Conservation (phyloP, 2,329 filamentous ascomycete genomes). For the Teratosphaeriaceae sp. region DNA sequence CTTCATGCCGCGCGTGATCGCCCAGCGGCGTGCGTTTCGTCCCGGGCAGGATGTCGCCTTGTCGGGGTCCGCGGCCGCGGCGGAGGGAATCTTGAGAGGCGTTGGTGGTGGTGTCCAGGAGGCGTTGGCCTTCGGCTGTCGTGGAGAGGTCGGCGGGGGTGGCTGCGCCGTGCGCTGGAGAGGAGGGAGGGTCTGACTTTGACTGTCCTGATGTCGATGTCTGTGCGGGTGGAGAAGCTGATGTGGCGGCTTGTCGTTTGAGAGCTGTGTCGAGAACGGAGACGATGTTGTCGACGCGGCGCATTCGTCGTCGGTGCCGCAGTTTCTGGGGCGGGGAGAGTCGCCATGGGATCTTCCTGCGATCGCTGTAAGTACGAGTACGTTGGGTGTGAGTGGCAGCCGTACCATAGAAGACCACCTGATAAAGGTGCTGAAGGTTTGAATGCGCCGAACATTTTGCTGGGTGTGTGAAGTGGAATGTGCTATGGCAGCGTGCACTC, state of each 20-base stretch:
- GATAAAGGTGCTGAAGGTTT: slow-evolving; percentile 69
- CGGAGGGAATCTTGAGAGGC: slow-evolving; percentile 14
- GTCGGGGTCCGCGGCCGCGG: slow-evolving; percentile 26
- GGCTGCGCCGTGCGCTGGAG: slow-evolving; percentile 13
- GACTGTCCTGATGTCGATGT: neutral
- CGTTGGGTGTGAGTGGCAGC: neutral
- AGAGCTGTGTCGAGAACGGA: slow-evolving; percentile 75
- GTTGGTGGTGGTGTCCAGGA: slow-evolving; percentile 16
- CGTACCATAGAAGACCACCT: slow-evolving; percentile 75
- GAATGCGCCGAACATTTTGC: slow-evolving; percentile 80
- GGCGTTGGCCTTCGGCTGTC: slow-evolving; percentile 27
- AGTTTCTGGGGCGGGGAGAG: slow-evolving; percentile 87
- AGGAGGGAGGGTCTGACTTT: slow-evolving; percentile 1
- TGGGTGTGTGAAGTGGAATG: slow-evolving; percentile 10
- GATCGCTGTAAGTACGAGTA: neutral
- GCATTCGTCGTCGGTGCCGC: slow-evolving; percentile 74
- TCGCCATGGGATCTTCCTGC: slow-evolving; percentile 92
- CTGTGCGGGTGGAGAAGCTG: slow-evolving; percentile 5
- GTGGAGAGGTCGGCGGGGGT: slow-evolving; percentile 21
- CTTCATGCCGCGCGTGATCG: slow-evolving; percentile 31
- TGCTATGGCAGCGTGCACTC: too few relatives aligned
- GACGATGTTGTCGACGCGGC: slow-evolving; percentile 81
- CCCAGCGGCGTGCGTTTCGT: slow-evolving; percentile 12
- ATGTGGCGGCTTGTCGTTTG: slow-evolving; percentile 44
- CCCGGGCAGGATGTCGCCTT: slow-evolving; percentile 21